phyloP scores from a whole-genome alignment of 2,329 filamentous ascomycete genomes.

The Aureobasidium lini region DNA sequence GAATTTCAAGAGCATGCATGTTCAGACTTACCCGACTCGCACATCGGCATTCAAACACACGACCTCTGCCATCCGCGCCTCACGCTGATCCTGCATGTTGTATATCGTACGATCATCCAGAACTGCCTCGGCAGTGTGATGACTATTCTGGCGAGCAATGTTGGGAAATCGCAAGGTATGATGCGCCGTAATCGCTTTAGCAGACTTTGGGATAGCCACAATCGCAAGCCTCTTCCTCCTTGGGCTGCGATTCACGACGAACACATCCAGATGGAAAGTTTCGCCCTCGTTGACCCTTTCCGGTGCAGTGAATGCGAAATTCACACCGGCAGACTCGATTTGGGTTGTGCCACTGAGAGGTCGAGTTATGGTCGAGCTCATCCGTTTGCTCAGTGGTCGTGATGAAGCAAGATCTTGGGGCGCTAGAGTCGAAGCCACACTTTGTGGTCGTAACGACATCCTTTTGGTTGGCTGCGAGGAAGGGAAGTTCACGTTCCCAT shows the following conservation, averaged over 20 bases:
- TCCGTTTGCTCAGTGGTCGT: constrained; percentile 4
- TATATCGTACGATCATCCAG: constrained; percentile 12
- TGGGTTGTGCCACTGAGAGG: constrained; percentile 5
- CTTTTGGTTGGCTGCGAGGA: not conserved
- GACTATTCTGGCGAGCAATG: constrained; percentile 19
- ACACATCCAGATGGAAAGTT: constrained; percentile 63
- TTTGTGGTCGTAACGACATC: not conserved
- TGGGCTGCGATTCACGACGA: constrained; percentile 63
- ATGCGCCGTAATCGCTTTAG: constrained; percentile 38
- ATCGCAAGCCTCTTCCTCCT: constrained; percentile 60
- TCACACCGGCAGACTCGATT: constrained; percentile 45
- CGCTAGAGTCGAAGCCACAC: not conserved
- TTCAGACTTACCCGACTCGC: constrained; percentile 52
- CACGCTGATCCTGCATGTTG: not conserved
- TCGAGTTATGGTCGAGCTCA: constrained; percentile 2
- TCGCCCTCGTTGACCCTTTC: constrained; percentile 54
- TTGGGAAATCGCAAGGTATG: not conserved
- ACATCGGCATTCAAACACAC: constrained; percentile 67
- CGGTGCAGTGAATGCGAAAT: constrained; percentile 64
- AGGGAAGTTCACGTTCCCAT: constrained; percentile 16
- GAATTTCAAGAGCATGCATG: not conserved
- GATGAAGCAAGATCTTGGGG: not conserved
- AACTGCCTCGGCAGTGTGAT: constrained; percentile 28
- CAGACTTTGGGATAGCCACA: constrained; percentile 58
- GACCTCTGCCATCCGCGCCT: constrained; percentile 55